Evolutionary conservation across 2,329 filamentous ascomycete genomes (phyloP).

Genomic region (Mariannaea elegans): DNA sequence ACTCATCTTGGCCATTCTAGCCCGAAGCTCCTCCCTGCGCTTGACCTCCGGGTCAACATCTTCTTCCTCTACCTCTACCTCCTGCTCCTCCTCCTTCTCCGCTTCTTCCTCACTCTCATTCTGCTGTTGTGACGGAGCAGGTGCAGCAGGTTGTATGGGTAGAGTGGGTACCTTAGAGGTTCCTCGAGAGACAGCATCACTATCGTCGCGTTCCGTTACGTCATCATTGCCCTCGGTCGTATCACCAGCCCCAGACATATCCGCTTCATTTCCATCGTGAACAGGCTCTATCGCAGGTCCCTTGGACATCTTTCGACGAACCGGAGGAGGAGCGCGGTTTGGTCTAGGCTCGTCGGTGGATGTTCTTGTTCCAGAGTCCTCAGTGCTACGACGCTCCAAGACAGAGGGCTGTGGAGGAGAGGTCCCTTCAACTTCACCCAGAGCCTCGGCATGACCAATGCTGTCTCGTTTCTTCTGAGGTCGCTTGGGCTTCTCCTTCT

Average conservation of each 20-base stretch:
- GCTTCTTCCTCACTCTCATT: slow-evolving; percentile 70
- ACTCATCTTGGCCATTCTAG: slow-evolving; percentile 98
- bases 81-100: slow-evolving; percentile 74
- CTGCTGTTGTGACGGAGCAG: slow-evolving; percentile 38
- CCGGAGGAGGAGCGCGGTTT: slow-evolving; percentile 50
- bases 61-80: slow-evolving; percentile 78
- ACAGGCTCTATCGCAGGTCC: slow-evolving; percentile 53
- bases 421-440: slow-evolving; percentile 43
- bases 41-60: slow-evolving; percentile 88
- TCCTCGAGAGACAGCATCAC: slow-evolving; percentile 65
- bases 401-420: slow-evolving; percentile 37
- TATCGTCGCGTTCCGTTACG: slow-evolving; percentile 76
- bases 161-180: slow-evolving; percentile 52
- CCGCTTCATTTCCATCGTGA: slow-evolving; percentile 71
- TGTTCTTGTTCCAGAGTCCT: slow-evolving; percentile 56
- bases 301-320: slow-evolving; percentile 63
- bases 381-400: slow-evolving; percentile 58
- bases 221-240: slow-evolving; percentile 70
- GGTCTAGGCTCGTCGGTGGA: slow-evolving; percentile 58
- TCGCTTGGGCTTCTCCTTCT: slow-evolving; percentile 89
- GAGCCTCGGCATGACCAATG: slow-evolving; percentile 39
- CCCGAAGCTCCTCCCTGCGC: slow-evolving; percentile 86
- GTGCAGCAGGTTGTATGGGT: slow-evolving; percentile 34
- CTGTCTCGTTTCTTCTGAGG: slow-evolving; percentile 73
- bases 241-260: slow-evolving; percentile 71